phyloP scores from a whole-genome alignment of 768 basidiomycete genomes.

The Phaffia australis region DNA sequence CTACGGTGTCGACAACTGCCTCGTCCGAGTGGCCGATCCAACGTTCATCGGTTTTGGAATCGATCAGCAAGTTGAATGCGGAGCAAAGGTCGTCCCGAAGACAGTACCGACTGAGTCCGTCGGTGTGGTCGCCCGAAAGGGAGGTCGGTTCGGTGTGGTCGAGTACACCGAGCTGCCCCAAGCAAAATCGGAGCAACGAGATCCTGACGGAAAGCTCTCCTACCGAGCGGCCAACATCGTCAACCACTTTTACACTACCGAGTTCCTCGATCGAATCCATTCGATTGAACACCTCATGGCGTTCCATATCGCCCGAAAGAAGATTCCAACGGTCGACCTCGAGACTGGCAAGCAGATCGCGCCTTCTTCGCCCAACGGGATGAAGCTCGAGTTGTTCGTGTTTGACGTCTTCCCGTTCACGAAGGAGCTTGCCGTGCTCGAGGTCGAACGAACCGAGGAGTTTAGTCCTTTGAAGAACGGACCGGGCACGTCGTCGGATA shows the following conservation, averaged over 20 bases:
- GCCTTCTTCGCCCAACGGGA: conserved; percentile 85
- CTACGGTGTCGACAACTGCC: conserved; percentile 98
- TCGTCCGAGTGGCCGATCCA: conserved; percentile 92
- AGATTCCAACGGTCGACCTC: conserved; percentile 75
- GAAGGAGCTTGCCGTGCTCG: conserved; percentile 54
- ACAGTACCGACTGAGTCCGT: conserved; percentile 75
- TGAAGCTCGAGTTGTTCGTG: conserved; percentile 98
- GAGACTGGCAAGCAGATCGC: conserved; percentile 58
- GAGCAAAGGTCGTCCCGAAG: conserved; percentile 94
- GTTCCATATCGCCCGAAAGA: conserved; percentile 96
- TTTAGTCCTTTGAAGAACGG: conserved; percentile 98
- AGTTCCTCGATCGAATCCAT: conserved; percentile 66
- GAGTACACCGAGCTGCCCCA: conserved; percentile 93
- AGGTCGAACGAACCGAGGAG: conserved; percentile 77
- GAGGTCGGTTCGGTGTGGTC: conserved; percentile 77
- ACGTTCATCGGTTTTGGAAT: conserved; percentile 94
- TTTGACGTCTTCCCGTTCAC: conserved; percentile 98
- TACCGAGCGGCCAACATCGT: conserved; percentile 96
- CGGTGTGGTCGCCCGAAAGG: conserved; percentile 79
- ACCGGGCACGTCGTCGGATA: conserved; percentile 78
- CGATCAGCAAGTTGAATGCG: conserved; percentile 73
- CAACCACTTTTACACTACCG: conserved; percentile 92
- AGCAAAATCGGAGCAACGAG: conserved; percentile 65
- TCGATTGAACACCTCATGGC: conserved; percentile 77
- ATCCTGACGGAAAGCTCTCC: conserved; percentile 59